These are phyloP conservation scores for Warburgia ugandensis DNA, from an alignment of 164 flowering plant species.

Conservation along the genomic window DNA sequence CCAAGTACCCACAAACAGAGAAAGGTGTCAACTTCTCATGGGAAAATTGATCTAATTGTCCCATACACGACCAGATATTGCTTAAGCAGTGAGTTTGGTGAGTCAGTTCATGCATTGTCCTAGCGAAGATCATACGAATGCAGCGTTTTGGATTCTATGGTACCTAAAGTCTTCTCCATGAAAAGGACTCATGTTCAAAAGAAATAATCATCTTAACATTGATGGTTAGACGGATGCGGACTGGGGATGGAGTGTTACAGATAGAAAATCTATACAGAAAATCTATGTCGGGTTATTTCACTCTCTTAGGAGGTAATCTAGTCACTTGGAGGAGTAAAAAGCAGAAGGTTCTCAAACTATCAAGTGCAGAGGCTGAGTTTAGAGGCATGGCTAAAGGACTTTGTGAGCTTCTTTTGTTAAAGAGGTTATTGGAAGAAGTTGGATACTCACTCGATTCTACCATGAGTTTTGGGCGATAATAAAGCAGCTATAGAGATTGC, in stretches of 20 bases:
- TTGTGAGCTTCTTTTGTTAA: background rate
- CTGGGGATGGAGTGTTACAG: background rate
- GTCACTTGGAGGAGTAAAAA: slow-evolving; percentile 1
- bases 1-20: background rate
- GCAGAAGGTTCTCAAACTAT: slow-evolving; percentile 1
- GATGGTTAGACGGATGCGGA: background rate
- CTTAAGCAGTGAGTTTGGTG: background rate
- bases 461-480: slow-evolving; percentile 5
- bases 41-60: background rate
- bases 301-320: too few species aligned
- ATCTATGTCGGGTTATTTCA: background rate
- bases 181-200: background rate
- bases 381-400: slow-evolving; percentile 3
- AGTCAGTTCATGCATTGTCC: too few species aligned
- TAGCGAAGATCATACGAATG: background rate
- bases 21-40: background rate
- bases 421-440: background rate
- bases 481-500: slow-evolving; percentile 5
- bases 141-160: background rate
- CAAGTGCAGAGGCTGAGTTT: slow-evolving; percentile 5
- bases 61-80: background rate
- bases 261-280: background rate
- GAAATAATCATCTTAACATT: background rate
- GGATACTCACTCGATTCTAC: background rate
- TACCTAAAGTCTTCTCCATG: background rate